phyloP scores from a whole-genome alignment of 768 basidiomycete species.

The Leucosporidium scottii region DNA sequence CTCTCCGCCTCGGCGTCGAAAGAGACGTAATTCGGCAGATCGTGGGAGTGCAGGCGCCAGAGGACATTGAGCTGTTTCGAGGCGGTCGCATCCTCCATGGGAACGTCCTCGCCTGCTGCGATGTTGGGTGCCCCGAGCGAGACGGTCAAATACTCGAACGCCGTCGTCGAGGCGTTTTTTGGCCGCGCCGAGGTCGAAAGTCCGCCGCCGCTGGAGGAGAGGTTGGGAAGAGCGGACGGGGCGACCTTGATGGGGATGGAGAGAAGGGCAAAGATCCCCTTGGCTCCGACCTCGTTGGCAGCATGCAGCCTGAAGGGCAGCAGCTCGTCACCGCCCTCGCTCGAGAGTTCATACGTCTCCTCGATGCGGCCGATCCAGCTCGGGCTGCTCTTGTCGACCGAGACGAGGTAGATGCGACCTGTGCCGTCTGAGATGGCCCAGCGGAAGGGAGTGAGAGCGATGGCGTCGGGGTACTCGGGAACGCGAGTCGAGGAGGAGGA shows the following conservation, averaged over 20 bases:
- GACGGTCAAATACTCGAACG: constrained; percentile 16
- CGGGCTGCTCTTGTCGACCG: not conserved
- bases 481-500: not conserved
- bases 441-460: not conserved
- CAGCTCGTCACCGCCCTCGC: not conserved
- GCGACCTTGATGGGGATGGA: constrained; percentile 6
- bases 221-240: not conserved
- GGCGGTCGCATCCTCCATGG: no score
- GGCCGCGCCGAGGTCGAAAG: not conserved
- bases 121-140: not conserved
- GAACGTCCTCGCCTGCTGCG: not conserved
- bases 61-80: not conserved
- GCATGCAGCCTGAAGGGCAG: constrained; percentile 18
- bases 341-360: not conserved
- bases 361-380: constrained; percentile 2
- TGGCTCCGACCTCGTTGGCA: not conserved
- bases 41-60: constrained; percentile 7
- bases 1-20: constrained; percentile 2
- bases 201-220: not conserved
- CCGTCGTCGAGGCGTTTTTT: constrained; percentile 14
- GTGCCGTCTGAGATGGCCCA: constrained; percentile 25
- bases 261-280: constrained; percentile 10
- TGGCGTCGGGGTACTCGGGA: constrained; percentile 26
- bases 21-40: constrained; percentile 13
- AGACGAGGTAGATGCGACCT: constrained; percentile 17